Evolutionary conservation across 495 filamentous ascomycete genomes (phyloP), one percentile per base, ranked within the genome.

Genomic region (Cryomyces minteri): DNA sequence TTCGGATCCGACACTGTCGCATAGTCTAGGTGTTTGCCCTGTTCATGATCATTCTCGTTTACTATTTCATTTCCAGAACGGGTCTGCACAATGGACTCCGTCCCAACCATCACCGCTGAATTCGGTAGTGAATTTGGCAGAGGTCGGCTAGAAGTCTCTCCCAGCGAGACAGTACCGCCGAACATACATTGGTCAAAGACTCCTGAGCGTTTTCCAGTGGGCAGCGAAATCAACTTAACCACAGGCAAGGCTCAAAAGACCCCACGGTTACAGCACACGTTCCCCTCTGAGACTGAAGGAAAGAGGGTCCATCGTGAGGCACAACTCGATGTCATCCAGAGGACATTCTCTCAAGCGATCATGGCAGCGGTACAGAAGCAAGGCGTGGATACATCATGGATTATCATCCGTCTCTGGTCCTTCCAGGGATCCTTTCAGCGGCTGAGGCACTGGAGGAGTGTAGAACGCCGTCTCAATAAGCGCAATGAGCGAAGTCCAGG

Each of bases 391-490:
- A 29, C 44, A 56, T 11, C 64, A 68, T 40, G 65, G 67, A 48
- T 47, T 68, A 2, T 44, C 43, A 31, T 64, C 65, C 11, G 50
- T 65, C 4, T 61, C 60, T 9, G 64, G 64, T 5, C 43, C 45
- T 8, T 50, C 40, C 38, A 65, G 66, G 42, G 68, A 96, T 54
- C 83, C 88, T 0, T 98, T 98, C 54, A 86, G 80, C 57, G 84
- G 84, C 25, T 98, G 90, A 90, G 90, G 82, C 25, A 11, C 9
- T 49, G 28, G 4, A 8, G 5, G 43, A 18, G 36, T 32, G 31
- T 40, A 74, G 70, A 31, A 63, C 67, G 9, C 74, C 69, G 51
- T 75, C 73, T 42, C 70, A 68, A 32, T 68, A 77, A 43, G 74
- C 76, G 8, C 80, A 82, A 53, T 71, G 73, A 33, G 85, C 84